Evolutionary conservation across 306 rosid genomes (phyloP), one percentile per base, ranked within the genome.

Genomic region (Casuarina equisetifolia): DNA sequence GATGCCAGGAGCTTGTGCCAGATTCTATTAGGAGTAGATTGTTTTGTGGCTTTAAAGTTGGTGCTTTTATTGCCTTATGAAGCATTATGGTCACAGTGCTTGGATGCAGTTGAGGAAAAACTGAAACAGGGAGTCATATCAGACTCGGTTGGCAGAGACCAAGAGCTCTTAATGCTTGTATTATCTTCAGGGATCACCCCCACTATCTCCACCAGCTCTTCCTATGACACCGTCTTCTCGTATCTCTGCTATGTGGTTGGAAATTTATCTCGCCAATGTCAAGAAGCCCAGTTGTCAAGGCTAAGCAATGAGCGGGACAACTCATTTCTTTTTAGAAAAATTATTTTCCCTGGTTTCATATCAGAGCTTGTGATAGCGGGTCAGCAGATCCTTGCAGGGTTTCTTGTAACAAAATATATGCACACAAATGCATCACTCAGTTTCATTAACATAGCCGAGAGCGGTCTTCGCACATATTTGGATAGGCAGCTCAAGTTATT

Each of bases 331-430:
- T 91, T 90, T 66, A 84, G 85, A 84, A 86, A 83, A 74, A 62
- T 87, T 49, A 75, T 87, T 72, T 86, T 96, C 82, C 99, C 99
- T 25, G 51, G 54, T 72, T 86, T 96, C 67, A 52, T 92, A 79
- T 80, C 96, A 6, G 97, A 92, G 89, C 94, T 92, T 63, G 96
- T 96, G 79, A 92, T 85, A 85, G 93, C 94, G 54, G 96, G 85
- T 85, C 98, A 96, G 85, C 89, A 88, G 58, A 84, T 96, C 81
- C 85, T 96, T 25, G 98, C 98, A 9, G 98, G 94, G 76, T 88
- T 91, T 63, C 50, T 92, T 13, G 94, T 96, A 76, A 87, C 91
- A 17, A 96, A 89, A 82, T 87, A 82, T 75, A 90, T 90, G 98
- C 97, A 89, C 85, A 87, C 90, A 74, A 90, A 84, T 72, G 77